These are phyloP conservation scores for Prunus mume DNA, from an alignment of 306 rosid genomes.

Conservation along the genomic window DNA sequence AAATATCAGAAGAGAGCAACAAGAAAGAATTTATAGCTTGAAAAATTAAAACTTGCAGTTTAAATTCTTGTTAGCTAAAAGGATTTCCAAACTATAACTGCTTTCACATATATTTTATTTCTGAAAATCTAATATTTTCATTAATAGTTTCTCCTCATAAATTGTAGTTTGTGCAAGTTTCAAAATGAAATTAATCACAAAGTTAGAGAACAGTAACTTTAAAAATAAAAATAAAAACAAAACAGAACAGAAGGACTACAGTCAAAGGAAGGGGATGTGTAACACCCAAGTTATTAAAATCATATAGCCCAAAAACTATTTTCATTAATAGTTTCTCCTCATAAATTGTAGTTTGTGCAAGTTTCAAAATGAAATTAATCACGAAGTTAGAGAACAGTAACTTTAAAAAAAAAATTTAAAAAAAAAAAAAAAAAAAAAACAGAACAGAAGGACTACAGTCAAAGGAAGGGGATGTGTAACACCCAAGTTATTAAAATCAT, in stretches of 20 bases:
- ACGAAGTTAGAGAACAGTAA: neutral
- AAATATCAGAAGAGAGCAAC: slow-evolving; percentile 26
- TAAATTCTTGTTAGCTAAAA: neutral
- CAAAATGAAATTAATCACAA: neutral
- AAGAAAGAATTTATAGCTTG: neutral
- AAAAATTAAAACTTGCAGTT: neutral
- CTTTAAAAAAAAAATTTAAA: neutral
- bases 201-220: neutral
- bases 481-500: neutral
- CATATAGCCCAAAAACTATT: neutral
- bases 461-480: neutral
- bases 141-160: neutral
- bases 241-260: neutral
- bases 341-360: neutral
- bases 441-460: neutral
- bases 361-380: neutral
- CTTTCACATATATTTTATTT: neutral
- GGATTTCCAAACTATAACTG: neutral
- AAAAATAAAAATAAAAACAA: no score
- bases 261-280: neutral
- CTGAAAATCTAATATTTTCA: neutral
- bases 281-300: neutral
- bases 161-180: neutral
- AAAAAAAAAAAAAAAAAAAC: neutral
- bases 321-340: neutral